These are phyloP conservation scores for Mycosphaerella arachidis DNA, from an alignment of 2,329 filamentous ascomycete species.

Conservation along the genomic window DNA sequence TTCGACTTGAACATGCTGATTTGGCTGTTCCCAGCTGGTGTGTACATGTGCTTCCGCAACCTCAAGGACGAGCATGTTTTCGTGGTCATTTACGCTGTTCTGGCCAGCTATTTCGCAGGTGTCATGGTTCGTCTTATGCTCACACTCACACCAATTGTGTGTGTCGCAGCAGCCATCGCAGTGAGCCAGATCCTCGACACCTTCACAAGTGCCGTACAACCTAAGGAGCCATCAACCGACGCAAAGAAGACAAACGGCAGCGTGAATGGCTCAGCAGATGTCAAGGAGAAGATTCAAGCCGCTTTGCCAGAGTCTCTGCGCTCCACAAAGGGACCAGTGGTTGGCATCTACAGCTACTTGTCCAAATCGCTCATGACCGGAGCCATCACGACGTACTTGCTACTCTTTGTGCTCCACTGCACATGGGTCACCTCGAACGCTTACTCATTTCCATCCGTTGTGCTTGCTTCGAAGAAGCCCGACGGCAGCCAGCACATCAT, in stretches of 20 bases:
- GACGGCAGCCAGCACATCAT: conserved; percentile 98
- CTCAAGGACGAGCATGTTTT: conserved; percentile 97
- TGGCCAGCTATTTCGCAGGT: conserved; percentile 95
- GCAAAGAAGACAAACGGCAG: conserved; percentile 38
- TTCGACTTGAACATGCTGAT: conserved; percentile 98
- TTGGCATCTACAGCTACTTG: conserved; percentile 77
- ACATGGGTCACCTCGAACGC: conserved; percentile 99
- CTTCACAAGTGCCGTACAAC: conserved; percentile 66
- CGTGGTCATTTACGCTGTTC: conserved; percentile 91
- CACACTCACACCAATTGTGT: conserved; percentile 92
- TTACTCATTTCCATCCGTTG: conserved; percentile 96
- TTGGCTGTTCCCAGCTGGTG: conserved; percentile 97
- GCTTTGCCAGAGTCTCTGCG: conserved; percentile 56
- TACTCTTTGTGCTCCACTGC: conserved; percentile 94
- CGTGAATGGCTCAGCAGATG: conserved; percentile 41
- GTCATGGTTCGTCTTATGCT: conserved; percentile 99
- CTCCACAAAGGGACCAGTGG: conserved; percentile 64
- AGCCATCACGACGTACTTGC: conserved; percentile 70
- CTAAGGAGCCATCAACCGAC: conserved; percentile 38
- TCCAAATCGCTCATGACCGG: conserved; percentile 76
- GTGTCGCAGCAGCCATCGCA: conserved; percentile 85
- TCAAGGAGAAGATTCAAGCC: conserved; percentile 53
- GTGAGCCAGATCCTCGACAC: conserved; percentile 83
- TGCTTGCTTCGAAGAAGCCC: conserved; percentile 83
- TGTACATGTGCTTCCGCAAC: conserved; percentile 95